Conservation (phyloP, 192 early-diverging fungal genomes). For the Allomyces arbusculus region DNA sequence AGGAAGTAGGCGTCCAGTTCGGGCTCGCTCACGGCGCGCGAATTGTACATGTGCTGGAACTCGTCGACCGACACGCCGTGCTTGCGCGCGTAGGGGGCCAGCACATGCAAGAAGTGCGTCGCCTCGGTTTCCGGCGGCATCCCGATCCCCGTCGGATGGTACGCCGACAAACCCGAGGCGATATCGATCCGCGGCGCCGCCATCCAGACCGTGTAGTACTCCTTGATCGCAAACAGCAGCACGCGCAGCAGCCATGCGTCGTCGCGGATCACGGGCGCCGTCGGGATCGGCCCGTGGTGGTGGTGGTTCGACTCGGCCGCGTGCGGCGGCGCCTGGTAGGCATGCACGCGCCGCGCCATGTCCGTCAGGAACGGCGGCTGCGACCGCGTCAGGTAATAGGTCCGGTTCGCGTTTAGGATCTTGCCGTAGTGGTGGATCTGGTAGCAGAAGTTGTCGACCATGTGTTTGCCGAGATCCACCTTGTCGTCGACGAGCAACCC, state of each 20-base stretch:
- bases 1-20: constrained; percentile 86
- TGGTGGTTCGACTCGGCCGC: constrained; percentile 5
- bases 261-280: constrained; percentile 13
- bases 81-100: constrained; percentile 55
- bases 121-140: constrained; percentile 97
- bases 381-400: constrained; percentile 87
- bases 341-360: constrained; percentile 71
- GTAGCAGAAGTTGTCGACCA: constrained; percentile 97
- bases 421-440: constrained; percentile 96
- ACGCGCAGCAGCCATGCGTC: constrained; percentile 49
- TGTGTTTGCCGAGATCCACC: constrained; percentile 64
- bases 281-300: constrained; percentile 12
- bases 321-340: constrained; percentile 24
- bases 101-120: constrained; percentile 68
- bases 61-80: constrained; percentile 43
- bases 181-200: constrained; percentile 50
- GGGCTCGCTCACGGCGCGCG: constrained; percentile 46
- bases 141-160: constrained; percentile 69
- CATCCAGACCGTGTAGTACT: constrained; percentile 88
- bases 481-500: constrained; percentile 75
- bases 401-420: constrained; percentile 95
- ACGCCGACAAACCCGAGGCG: constrained; percentile 58
- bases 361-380: constrained; percentile 97
- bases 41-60: constrained; percentile 54
- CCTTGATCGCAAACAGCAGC: constrained; percentile 62